These are phyloP conservation scores for Claviceps purpurea DNA, from an alignment of 2,329 filamentous ascomycete species.

Conservation along the genomic window DNA sequence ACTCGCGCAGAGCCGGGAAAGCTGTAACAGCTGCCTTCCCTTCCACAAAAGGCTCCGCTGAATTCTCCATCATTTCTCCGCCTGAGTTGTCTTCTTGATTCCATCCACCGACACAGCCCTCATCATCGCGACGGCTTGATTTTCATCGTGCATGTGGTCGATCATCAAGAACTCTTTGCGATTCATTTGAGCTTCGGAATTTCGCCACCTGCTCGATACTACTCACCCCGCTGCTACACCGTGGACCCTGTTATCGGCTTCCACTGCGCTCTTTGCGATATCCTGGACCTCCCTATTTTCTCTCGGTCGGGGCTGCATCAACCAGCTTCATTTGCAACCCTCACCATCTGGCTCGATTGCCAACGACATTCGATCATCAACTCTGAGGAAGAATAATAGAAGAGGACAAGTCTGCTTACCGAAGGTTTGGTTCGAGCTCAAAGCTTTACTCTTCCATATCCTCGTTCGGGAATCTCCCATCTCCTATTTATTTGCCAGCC, in stretches of 20 bases:
- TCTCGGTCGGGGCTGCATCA: neutral
- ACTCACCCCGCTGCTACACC: neutral
- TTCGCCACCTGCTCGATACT: neutral
- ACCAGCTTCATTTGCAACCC: neutral
- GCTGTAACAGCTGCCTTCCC: neutral
- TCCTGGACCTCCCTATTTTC: neutral
- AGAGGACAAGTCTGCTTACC: neutral
- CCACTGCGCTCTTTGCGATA: neutral
- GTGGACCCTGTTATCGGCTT: neutral
- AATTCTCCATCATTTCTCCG: neutral
- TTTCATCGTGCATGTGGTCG: neutral
- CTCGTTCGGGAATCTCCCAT: constrained; percentile 22
- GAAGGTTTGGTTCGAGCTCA: constrained; percentile 23
- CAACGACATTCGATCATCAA: neutral
- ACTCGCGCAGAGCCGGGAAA: neutral
- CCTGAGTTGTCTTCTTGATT: neutral
- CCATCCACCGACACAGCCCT: neutral
- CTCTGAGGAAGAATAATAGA: neutral
- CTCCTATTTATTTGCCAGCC: constrained; percentile 15
- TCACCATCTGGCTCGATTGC: neutral
- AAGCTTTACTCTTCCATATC: constrained; percentile 24
- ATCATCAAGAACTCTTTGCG: neutral
- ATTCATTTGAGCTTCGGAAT: neutral
- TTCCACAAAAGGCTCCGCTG: neutral
- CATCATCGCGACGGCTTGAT: neutral